Percentiles rank a stretch among this genome's conserved stretches.
Conservation (phyloP, 257 asterid species). For the Solanum pennellii region DNA sequence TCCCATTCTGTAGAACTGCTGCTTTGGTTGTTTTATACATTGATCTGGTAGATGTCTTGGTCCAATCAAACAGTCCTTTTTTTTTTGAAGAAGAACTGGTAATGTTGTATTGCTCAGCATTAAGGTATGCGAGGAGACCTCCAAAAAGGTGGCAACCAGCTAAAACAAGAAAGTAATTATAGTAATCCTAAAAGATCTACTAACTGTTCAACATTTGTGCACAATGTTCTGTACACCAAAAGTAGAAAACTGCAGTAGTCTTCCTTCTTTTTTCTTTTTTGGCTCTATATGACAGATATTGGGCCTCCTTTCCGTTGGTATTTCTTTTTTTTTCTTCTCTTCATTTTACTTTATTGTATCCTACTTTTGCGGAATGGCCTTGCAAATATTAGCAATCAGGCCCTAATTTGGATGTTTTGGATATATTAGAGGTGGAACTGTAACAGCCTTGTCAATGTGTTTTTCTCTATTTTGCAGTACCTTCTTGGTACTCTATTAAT, state of each 20-base stretch:
- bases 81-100: neutral
- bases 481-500: neutral
- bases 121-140: neutral
- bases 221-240: neutral
- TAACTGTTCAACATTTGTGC: neutral
- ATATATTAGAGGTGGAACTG: neutral
- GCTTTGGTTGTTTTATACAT: neutral
- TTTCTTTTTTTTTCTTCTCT: neutral
- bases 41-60: neutral
- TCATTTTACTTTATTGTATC: neutral
- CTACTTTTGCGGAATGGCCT: neutral
- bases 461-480: neutral
- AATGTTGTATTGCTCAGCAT: neutral
- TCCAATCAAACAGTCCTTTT: neutral
- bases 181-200: neutral
- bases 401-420: neutral
- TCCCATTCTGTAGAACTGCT: neutral
- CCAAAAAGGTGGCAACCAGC: neutral
- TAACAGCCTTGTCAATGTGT: neutral
- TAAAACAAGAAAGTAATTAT: neutral
- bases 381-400: neutral
- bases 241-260: neutral
- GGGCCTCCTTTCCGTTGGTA: neutral
- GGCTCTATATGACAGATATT: neutral
- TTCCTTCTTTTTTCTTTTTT: neutral